Evolutionary conservation across 2,329 filamentous ascomycete genomes (phyloP).

Genomic region (Monosporascus sp.): DNA sequence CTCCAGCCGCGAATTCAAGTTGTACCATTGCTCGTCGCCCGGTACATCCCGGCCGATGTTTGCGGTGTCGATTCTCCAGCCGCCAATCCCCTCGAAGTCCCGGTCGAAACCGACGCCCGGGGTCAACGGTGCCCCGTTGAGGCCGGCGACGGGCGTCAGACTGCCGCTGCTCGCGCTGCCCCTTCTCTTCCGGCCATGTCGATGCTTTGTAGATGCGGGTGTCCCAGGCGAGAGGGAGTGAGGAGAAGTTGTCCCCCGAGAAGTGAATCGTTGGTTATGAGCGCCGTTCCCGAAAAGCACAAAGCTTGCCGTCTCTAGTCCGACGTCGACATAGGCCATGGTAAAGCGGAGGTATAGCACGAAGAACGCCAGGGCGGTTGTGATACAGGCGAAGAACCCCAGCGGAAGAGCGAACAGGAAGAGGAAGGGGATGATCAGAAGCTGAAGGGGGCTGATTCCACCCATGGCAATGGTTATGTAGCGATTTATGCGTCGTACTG

Average conservation of each 20-base stretch:
- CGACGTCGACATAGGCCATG: constrained; percentile 60
- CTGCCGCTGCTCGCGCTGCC: constrained; percentile 19
- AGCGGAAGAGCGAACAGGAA: constrained; percentile 59
- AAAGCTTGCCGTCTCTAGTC: constrained; percentile 51
- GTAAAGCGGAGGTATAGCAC: constrained; percentile 57
- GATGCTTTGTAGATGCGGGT: constrained; percentile 2
- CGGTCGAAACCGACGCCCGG: constrained; percentile 47
- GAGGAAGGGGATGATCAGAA: constrained; percentile 57
- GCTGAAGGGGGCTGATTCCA: constrained; percentile 49
- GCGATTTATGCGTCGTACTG: not conserved
- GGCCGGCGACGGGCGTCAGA: constrained; percentile 15
- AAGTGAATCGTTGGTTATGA: constrained; percentile 23
- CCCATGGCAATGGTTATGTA: constrained; percentile 36
- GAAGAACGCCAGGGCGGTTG: constrained; percentile 56
- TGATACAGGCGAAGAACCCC: constrained; percentile 58
- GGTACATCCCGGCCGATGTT: constrained; percentile 19
- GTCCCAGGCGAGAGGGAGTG: constrained; percentile 14
- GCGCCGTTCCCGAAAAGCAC: constrained; percentile 41
- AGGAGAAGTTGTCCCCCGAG: constrained; percentile 16
- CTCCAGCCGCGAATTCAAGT: constrained; percentile 27
- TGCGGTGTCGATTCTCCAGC: constrained; percentile 42
- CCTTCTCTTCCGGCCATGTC: constrained; percentile 15
- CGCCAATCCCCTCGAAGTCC: constrained; percentile 57
- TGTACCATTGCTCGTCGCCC: constrained; percentile 35
- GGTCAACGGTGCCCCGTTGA: constrained; percentile 33